Percentiles rank a stretch among this genome's conserved stretches.
phyloP scores from a whole-genome alignment of 2,329 filamentous ascomycete species.

The Thielaviopsis punctulata region DNA sequence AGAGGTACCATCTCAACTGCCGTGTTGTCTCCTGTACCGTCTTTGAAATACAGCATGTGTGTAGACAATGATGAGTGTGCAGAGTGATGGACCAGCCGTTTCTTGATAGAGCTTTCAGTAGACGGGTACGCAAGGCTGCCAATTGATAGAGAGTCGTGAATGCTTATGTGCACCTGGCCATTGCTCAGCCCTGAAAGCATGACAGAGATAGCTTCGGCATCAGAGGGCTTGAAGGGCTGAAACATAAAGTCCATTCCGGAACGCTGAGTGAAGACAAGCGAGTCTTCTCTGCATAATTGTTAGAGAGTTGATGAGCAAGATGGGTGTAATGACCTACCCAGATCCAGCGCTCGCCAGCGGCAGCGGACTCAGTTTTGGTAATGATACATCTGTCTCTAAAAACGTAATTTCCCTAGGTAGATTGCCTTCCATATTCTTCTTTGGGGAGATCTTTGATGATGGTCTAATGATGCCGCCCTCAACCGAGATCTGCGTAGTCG shows the following conservation, averaged over 20 bases:
- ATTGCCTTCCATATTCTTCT: slow-evolving; percentile 22
- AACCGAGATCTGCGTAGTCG: slow-evolving; percentile 5
- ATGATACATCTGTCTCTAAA: slow-evolving; percentile 56
- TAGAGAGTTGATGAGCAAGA: neutral
- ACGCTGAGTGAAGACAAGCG: slow-evolving; percentile 50
- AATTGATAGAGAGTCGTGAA: slow-evolving; percentile 73
- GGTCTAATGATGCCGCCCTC: neutral
- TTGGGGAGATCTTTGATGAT: slow-evolving; percentile 9
- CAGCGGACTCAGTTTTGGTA: slow-evolving; percentile 61
- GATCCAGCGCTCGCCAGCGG: slow-evolving; percentile 42
- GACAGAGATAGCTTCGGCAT: slow-evolving; percentile 61
- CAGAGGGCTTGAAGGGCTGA: slow-evolving; percentile 40
- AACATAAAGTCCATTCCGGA: slow-evolving; percentile 55
- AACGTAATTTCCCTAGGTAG: slow-evolving; percentile 58
- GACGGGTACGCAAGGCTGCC: slow-evolving; percentile 42
- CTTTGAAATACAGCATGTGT: slow-evolving; percentile 49
- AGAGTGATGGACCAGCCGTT: slow-evolving; percentile 39
- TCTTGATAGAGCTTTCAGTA: slow-evolving; percentile 13
- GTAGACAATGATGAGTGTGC: slow-evolving; percentile 61
- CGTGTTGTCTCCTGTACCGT: slow-evolving; percentile 18
- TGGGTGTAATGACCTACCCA: slow-evolving; percentile 30
- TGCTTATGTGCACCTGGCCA: slow-evolving; percentile 57
- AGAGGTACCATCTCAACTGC: slow-evolving; percentile 51
- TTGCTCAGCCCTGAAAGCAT: slow-evolving; percentile 58
- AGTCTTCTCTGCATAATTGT: slow-evolving; percentile 26